Evolutionary conservation across 805 yeast genomes (phyloP).

Genomic region (Teunomyces kruisii): DNA sequence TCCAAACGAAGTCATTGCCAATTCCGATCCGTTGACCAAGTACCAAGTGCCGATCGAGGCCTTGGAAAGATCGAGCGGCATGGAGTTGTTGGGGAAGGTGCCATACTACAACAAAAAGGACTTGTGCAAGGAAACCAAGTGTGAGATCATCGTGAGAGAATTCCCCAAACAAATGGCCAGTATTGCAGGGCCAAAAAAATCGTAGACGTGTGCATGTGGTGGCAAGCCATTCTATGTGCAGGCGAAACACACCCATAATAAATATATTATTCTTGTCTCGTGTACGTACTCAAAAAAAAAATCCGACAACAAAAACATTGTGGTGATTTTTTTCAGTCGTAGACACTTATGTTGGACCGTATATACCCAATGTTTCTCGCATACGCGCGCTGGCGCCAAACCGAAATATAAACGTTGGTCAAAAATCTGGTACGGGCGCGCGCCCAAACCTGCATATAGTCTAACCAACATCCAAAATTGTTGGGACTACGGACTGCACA

Average conservation of each 20-base stretch:
- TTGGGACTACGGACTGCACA: slow-evolving; percentile 3
- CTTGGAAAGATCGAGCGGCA: slow-evolving; percentile 81
- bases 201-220: not conserved
- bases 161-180: slow-evolving; percentile 47
- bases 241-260: not conserved
- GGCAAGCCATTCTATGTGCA: not conserved
- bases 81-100: slow-evolving; percentile 71
- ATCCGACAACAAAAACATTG: not conserved
- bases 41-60: slow-evolving; percentile 92
- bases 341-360: not conserved
- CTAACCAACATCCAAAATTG: slow-evolving; percentile 3
- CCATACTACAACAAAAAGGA: slow-evolving; percentile 56
- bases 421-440: not conserved
- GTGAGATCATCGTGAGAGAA: slow-evolving; percentile 80
- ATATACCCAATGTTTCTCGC: not conserved
- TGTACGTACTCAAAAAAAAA: no score
- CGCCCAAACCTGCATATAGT: not conserved
- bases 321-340: not conserved
- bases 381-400: not conserved
- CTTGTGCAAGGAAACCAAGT: slow-evolving; percentile 76
- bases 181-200: not conserved
- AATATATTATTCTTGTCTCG: no score
- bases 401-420: not conserved
- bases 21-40: slow-evolving; percentile 63
- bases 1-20: slow-evolving; percentile 82